Evolutionary conservation across 371 early-diverging fungal species (phyloP), one percentile per base, ranked within the genome.

Genomic region (Mortierella sp.): DNA sequence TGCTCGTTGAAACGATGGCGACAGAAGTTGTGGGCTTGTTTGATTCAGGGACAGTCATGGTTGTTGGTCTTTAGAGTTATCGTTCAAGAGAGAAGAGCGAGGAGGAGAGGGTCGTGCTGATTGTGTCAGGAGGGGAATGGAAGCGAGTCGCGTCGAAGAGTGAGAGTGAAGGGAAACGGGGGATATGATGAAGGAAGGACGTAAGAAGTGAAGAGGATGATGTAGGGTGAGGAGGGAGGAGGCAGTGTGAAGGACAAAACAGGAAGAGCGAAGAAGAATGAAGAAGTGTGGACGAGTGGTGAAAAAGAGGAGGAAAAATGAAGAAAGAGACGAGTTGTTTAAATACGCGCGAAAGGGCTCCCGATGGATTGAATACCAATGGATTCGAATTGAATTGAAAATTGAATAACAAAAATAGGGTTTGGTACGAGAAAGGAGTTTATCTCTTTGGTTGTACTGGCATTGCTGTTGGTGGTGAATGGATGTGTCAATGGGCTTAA

Each of bases 11-110:
- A 35, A 74, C 55, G 32, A 78, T 72, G 7, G 78, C 49, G n/a
- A 70, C 74, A 1, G 86, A 68, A 12, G 75, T 82, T 56, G 75
- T 63, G 49, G 77, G 82, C 29, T 73, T 44, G 56, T 49, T 74
- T 74, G 78, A 75, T 76, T 79, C 79, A 27, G 79, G 79, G 43
- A 77, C 77, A 35, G 86, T 79, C 79, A 85, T 58, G 29, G 3
- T 81, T 29, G 35, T 38, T 18, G 16, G 16, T 44, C 16, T 29
- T 63, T 63, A 35, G 6, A 29, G 63, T 58, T 60, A 46, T 16
- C 12, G 63, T 32, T 63, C 18, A 35, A 35, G 29, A 35, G 35
- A 18, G 35, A 35, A 6, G 18, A 63, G 35, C 35, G 63, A 58
- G 29, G 29, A 63, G 55, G 49, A 8, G 63, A 63, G 18, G 63